Evolutionary conservation across 192 early-diverging fungal genomes (phyloP), one percentile per base, ranked within the genome.

Genomic region (Pilobolus umbonatus): DNA sequence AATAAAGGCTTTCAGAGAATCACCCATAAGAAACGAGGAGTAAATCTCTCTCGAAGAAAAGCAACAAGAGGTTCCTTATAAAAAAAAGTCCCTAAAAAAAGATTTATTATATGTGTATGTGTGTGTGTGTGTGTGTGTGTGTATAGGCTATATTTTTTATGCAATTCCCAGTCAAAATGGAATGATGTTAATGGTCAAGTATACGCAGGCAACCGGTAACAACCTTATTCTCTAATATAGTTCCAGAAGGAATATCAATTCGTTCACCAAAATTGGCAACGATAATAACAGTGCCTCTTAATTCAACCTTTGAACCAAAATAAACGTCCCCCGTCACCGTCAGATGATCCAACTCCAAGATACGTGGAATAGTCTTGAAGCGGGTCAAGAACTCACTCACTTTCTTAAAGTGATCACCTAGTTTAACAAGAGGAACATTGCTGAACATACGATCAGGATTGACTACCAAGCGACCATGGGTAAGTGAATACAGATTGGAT

Each of bases 321-420:
- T 86, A 89, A 31, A 99, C 96, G 75, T 97, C 95, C 30, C 96
- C 96, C 5, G 95, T 96, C 7, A 99, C 96, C 0, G 96, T 98
- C 53, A 99, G 69, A 64, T 99, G 96, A 71, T 99, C 96, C 11
- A 99, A 80, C 64, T 96, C 95, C 0, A 99, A 79, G 64, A 99
- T 99, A 65, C 95, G 87, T 29, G 96, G 96, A 31, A 88, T 88
- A 32, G 80, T 86, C 74, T 93, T 86, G 84, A 99, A 99, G 7
- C 96, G 85, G 5, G 83, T 60, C 39, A 91, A 75, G 69, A 94
- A 99, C 75, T 93, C 47, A 28, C 25, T 75, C 57, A 88, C 92
- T 85, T 97, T 98, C 72, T 97, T 99, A 61, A 99, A 99, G 78
- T 96, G 91, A 62, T 97, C 95, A 45, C 96, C 96, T 22, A 99